Base-by-base conservation (phyloP, 2,329 filamentous ascomycete genomes). In the Cercospora zeae-maydis region DNA sequence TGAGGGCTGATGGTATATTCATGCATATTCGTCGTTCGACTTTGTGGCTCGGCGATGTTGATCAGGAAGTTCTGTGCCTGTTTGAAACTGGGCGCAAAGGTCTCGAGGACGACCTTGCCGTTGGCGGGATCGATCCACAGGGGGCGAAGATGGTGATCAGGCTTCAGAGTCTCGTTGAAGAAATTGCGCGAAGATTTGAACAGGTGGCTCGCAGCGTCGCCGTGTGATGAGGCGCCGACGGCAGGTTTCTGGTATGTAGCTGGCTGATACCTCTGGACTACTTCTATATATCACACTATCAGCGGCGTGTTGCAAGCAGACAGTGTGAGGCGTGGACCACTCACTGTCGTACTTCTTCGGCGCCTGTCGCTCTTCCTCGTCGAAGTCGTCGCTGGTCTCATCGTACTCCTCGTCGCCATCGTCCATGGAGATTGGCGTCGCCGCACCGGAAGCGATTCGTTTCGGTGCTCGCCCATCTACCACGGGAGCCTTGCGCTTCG, bases 21-120 rank as follows among this genome's bases (percentile, higher is more conserved):
- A 80, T 98, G 95, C 67, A 98, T 86, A 73, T 92, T 93, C 4
- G 88, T 90, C 62, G 95, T 93, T 63, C 93, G 87, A 36, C 93
- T 97, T 63, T 93, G 82, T 16, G 93, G 95, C 79, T 99, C 93
- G 66, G 93, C 91, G 70, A 99, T 93, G 52, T 95, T 96, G 71
- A 96, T 96, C 63, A 99, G 82, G 75, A 99, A 96, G 75, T 96
- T 92, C 74, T 96, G 92, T 0, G 92, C 93, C 72, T 93, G 89
- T 62, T 89, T 85, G 62, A 93, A 92, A 61, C 95, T 82, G 2
- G 93, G 90, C 58, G 91, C 93, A 79, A 97, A 98, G 70, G 92
- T 96, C 81, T 99, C 93, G 47, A 98, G 82, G 31, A 96, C 95
- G 73, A 98, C 95, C 67, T 89, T 88, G 36, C 91, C 92, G 74